A percentile compares a stretch with the other conserved stretches of the same genome.
phyloP scores from a whole-genome alignment of 192 early-diverging fungal genomes.

The Umbelopsis isabellina region DNA sequence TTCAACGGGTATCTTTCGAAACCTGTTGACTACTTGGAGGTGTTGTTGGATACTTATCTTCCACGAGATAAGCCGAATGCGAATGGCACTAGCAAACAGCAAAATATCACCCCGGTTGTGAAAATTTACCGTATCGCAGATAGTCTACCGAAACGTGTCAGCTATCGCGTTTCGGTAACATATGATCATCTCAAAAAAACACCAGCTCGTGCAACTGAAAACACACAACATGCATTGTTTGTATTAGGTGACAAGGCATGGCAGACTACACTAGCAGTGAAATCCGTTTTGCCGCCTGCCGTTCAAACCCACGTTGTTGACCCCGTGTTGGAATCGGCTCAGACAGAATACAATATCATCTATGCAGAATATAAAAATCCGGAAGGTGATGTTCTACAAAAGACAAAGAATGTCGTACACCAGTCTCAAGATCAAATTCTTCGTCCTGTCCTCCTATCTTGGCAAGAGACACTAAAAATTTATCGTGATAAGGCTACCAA shows the following conservation, averaged over 20 bases:
- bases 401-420: neutral
- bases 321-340: constrained; percentile 5
- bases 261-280: neutral
- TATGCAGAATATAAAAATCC: constrained; percentile 14
- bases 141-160: neutral
- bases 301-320: constrained; percentile 11
- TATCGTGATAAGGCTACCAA: constrained; percentile 16
- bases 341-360: constrained; percentile 13
- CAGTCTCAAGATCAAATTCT: constrained; percentile 14
- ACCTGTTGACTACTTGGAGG: constrained; percentile 6
- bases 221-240: neutral
- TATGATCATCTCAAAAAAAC: constrained; percentile 13
- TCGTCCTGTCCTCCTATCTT: neutral
- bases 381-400: constrained; percentile 9
- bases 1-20: constrained; percentile 2
- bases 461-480: constrained; percentile 1
- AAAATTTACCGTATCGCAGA: neutral
- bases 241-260: constrained; percentile 18
- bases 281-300: neutral
- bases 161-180: neutral
- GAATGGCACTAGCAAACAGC: neutral
- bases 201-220: constrained; percentile 12
- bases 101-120: neutral
- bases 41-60: neutral
- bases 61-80: neutral